A percentile compares a stretch with the other conserved stretches of the same genome.
Conservation (phyloP, 257 asterid species). For the Fraxinus pennsylvanica region DNA sequence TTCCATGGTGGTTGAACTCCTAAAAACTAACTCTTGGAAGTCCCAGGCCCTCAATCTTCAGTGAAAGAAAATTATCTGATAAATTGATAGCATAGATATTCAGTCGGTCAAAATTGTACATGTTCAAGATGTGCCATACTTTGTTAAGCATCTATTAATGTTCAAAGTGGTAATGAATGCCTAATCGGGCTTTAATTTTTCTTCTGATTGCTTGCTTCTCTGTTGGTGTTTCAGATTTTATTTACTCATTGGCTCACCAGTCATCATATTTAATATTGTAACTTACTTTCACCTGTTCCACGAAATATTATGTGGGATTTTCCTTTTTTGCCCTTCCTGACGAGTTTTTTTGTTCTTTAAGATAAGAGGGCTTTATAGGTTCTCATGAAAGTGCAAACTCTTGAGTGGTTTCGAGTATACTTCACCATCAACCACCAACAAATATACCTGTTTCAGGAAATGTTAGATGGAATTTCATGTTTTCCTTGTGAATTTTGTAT, state of each 20-base stretch:
- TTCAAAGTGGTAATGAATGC: neutral
- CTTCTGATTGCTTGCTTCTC: conserved; percentile 9
- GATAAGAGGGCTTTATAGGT: conserved; percentile 6
- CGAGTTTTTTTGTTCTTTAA: neutral
- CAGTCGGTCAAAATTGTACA: neutral
- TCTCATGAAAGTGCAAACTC: neutral
- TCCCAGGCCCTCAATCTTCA: conserved; percentile 5
- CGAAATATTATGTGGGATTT: neutral
- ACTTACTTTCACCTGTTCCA: neutral
- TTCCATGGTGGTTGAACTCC: neutral
- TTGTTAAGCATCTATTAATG: conserved; percentile 3
- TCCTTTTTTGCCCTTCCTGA: neutral
- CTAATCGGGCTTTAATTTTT: neutral
- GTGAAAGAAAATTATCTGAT: neutral
- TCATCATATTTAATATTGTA: neutral
- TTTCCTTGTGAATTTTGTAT: neutral
- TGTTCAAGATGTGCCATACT: neutral
- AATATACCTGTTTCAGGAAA: neutral
- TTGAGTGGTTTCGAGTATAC: neutral
- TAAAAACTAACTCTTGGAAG: neutral
- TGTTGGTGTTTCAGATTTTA: neutral
- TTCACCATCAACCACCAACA: neutral
- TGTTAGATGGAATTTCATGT: neutral
- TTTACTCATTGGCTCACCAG: neutral
- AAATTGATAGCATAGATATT: neutral